Evolutionary conservation across 1,139 yeast genomes (phyloP).

Genomic region (Geotrichum siamense): DNA sequence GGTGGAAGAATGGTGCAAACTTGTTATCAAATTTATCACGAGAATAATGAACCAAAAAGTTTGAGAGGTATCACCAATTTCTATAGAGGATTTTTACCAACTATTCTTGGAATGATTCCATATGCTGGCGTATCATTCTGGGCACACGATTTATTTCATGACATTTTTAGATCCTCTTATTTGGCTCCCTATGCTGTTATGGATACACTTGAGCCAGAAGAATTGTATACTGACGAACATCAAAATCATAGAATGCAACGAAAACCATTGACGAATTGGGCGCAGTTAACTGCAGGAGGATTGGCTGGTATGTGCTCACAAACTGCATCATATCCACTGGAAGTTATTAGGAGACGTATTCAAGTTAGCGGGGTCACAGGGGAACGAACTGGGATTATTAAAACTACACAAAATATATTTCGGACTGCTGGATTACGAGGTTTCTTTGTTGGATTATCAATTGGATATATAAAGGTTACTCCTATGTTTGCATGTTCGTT

Average conservation of each 20-base stretch:
- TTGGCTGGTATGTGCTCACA: constrained; percentile 91
- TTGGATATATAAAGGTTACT: constrained; percentile 88
- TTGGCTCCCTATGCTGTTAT: constrained; percentile 53
- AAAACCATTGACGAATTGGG: constrained; percentile 69
- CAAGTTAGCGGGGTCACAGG: constrained; percentile 52
- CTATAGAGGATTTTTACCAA: constrained; percentile 91
- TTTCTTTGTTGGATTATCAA: constrained; percentile 85
- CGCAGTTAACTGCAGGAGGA: constrained; percentile 92
- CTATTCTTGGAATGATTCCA: constrained; percentile 92
- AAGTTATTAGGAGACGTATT: constrained; percentile 88
- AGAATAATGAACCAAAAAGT: constrained; percentile 33
- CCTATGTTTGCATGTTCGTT: constrained; percentile 98
- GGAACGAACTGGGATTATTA: constrained; percentile 34
- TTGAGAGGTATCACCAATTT: constrained; percentile 48
- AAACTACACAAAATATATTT: constrained; percentile 45
- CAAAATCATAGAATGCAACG: constrained; percentile 23
- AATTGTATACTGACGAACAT: constrained; percentile 10
- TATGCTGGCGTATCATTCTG: constrained; percentile 97
- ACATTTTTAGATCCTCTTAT: constrained; percentile 56
- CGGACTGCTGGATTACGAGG: constrained; percentile 72
- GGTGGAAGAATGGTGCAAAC: constrained; percentile 53
- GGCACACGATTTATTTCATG: constrained; percentile 88
- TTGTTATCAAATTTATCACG: constrained; percentile 50
- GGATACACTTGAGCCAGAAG: constrained; percentile 14
- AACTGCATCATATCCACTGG: constrained; percentile 95